Evolutionary conservation across 306 rosid genomes (phyloP).

Genomic region (Sicyos baderoa): DNA sequence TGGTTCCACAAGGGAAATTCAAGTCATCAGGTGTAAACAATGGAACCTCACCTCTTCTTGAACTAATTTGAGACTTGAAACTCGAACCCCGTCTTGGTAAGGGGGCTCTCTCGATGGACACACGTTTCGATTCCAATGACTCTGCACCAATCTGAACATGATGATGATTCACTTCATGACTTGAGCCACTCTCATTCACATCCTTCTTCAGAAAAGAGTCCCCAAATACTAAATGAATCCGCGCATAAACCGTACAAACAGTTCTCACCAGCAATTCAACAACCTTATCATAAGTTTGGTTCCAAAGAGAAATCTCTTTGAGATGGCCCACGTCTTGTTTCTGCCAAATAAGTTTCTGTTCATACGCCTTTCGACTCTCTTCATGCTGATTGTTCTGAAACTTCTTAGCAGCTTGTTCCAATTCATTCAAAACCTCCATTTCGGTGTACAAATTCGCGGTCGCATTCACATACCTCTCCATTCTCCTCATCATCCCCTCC

Average conservation of each 20-base stretch:
- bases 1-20: constrained; percentile 70
- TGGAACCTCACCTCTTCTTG: constrained; percentile 46
- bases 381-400: constrained; percentile 74
- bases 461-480: constrained; percentile 82
- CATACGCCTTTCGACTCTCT: constrained; percentile 61
- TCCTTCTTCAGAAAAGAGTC: constrained; percentile 36
- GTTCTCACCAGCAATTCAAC: constrained; percentile 90
- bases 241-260: constrained; percentile 74
- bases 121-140: constrained; percentile 33
- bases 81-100: constrained; percentile 32
- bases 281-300: constrained; percentile 78
- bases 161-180: constrained; percentile 22
- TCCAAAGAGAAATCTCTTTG: constrained; percentile 78
- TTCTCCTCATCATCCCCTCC: constrained; percentile 91
- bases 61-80: constrained; percentile 36
- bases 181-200: constrained; percentile 27
- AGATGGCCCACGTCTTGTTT: constrained; percentile 83
- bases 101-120: constrained; percentile 27
- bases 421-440: constrained; percentile 82
- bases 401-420: constrained; percentile 75
- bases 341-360: constrained; percentile 80
- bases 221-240: constrained; percentile 51
- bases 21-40: constrained; percentile 57
- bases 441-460: constrained; percentile 67
- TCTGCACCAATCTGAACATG: constrained; percentile 6